Conservation (phyloP, 768 basidiomycete genomes). For the Auricularia sp. region DNA sequence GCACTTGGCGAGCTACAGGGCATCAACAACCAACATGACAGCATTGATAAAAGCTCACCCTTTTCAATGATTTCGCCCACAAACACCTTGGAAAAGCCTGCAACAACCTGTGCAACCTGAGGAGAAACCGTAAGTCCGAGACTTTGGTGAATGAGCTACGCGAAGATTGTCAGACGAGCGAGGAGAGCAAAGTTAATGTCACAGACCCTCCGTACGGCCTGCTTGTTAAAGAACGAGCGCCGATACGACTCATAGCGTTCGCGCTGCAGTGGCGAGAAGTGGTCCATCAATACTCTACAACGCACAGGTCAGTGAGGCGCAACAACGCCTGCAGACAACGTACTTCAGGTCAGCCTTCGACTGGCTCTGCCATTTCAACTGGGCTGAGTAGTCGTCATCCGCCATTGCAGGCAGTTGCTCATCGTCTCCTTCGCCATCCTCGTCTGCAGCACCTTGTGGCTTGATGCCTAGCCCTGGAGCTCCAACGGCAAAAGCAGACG, state of each 20-base stretch:
- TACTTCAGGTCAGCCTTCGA: slow-evolving; percentile 83
- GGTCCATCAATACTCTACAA: slow-evolving; percentile 75
- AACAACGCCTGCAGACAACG: slow-evolving; percentile 8
- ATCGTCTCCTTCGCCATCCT: slow-evolving; percentile 53
- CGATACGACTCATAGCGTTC: slow-evolving; percentile 85
- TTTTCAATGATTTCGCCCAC: slow-evolving; percentile 89
- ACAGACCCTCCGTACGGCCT: slow-evolving; percentile 66
- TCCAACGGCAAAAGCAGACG: not conserved
- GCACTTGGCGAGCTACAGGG: slow-evolving; percentile 60
- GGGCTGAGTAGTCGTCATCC: slow-evolving; percentile 80
- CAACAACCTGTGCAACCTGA: slow-evolving; percentile 81
- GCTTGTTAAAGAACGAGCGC: slow-evolving; percentile 73
- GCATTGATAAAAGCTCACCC: slow-evolving; percentile 32
- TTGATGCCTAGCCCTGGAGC: slow-evolving; percentile 1
- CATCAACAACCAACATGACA: not conserved
- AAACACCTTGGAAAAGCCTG: slow-evolving; percentile 85
- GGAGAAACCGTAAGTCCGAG: slow-evolving; percentile 75
- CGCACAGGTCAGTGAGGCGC: not conserved
- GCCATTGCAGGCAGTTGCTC: slow-evolving; percentile 78
- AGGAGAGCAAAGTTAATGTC: not conserved
- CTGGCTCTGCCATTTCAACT: slow-evolving; percentile 75
- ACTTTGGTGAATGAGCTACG: slow-evolving; percentile 73
- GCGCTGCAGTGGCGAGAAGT: slow-evolving; percentile 74
- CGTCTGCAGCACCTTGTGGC: not conserved
- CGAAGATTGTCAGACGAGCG: not conserved